Base-by-base conservation (phyloP, 2,329 filamentous ascomycete genomes). In the Kalaharituber pfeilii region DNA sequence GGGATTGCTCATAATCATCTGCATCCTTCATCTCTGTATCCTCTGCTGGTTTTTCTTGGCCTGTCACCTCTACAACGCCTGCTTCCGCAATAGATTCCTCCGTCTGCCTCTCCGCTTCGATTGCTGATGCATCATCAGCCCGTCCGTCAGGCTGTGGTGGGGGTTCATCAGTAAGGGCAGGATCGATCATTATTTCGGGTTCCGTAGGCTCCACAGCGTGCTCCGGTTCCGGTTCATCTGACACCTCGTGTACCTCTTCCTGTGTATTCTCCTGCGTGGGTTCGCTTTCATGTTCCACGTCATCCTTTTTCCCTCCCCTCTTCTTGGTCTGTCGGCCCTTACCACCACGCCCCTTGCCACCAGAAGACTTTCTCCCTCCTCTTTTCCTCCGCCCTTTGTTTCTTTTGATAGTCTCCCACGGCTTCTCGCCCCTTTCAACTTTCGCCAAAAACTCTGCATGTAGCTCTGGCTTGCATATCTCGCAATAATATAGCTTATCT, bases 401-500 rank as follows among this genome's bases (percentile, higher is more conserved):
- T 54, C 76, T 72, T 62, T 81, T 75, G 51, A 71, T 72, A 62
- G 75, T 77, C 65, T 88, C 82, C 91, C 91, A 96, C 0, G 86
- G 84, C 68, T 81, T 83, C 69, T 94, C 86, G 4, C 89, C 91
- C 42, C 76, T 78, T 20, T 74, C 77, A 54, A 95, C 82, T 55
- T 82, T 85, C 9, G 81, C 81, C 3, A 98, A 70, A 2, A 95
- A 78, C 57, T 82, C 80, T 62, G 79, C 80, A 70, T 98, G 91
- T 59, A 88, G 80, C 54, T 86, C 77, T 0, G 91, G 91, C 52
- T 77, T 77, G 71, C 91, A 96, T 69, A 82, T 73, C 69, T 98
- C 91, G 70, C 91, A 98, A 69, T 83, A 93, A 71, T 98, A 98
- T 53, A 86, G 75, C 64, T 88, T 79, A 56, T 88, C 67, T 51